Base-by-base conservation (phyloP, 116 monocot genomes). In the Iris pallida region DNA sequence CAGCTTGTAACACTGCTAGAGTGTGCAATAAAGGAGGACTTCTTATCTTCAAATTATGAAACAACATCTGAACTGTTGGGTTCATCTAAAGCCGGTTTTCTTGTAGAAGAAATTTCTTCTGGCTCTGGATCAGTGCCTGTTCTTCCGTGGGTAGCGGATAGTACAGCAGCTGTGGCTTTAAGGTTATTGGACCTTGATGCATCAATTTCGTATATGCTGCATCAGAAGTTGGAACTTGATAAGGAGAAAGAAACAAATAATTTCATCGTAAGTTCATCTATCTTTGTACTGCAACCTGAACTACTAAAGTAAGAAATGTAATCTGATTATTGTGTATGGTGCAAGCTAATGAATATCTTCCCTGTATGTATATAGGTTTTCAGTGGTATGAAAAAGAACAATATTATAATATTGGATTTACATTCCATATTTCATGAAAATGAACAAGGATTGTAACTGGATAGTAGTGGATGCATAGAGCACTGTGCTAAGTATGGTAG, bases 121-220 rank as follows among this genome's bases (percentile, higher is more conserved):
- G 57, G 12, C 20, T 84, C 78, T 46, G 89, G 73, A 68, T 77
- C 80, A 61, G 85, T 85, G 63, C 57, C 73, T 49, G 85, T 88
- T 11, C 82, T 94, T 83, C 88, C 94, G 57, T 90, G 90, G 82
- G 75, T 94, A 71, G 90, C 94, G 48, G 65, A 73, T 43, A 85
- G 90, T 18, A 63, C 80, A 16, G 76, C 88, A 20, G 94, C 94
- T 70, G 90, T 90, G 45, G 85, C 76, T 6, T 70, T 94, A 49
- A 79, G 94, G 67, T 75, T 94, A 4, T 70, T 90, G 61, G 87
- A 94, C 52, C 65, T 94, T 70, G 94, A 90, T 81, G 69, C 90
- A 11, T 82, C 90, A 63, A 79, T 90, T 58, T 85, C 75, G 53
- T 94, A 90, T 47, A 63, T 73, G 17, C 52, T 78, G 42, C 75